phyloP scores from a whole-genome alignment of 1,139 yeast species.

The Maudiozyma humilis region DNA sequence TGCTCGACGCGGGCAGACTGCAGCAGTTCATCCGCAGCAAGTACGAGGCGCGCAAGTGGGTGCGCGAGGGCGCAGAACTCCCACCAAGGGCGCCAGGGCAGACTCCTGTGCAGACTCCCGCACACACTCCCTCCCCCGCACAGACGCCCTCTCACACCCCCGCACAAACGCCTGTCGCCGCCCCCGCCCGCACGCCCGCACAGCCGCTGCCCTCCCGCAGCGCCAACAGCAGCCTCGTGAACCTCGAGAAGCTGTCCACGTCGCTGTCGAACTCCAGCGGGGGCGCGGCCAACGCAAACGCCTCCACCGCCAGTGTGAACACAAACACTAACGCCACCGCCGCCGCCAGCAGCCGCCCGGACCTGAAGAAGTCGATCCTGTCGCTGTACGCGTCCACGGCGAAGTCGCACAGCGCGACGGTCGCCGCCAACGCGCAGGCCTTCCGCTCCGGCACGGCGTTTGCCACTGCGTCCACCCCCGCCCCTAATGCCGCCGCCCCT shows the following conservation, averaged over 20 bases:
- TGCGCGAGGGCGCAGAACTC: conserved; percentile 22
- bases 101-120: not conserved
- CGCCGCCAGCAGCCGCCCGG: conserved; percentile 41
- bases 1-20: conserved; percentile 57
- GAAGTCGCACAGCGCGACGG: conserved; percentile 31
- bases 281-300: not conserved
- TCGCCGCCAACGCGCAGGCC: conserved; percentile 1
- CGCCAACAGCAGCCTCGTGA: conserved; percentile 3
- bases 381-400: conserved; percentile 69
- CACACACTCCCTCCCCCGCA: not conserved
- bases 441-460: not conserved
- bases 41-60: conserved; percentile 88
- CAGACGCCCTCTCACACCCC: not conserved
- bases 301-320: conserved; percentile 6
- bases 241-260: conserved; percentile 8
- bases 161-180: not conserved
- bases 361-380: conserved; percentile 80
- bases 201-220: not conserved
- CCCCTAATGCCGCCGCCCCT: not conserved
- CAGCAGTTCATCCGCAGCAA: conserved; percentile 86
- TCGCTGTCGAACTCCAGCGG: conserved; percentile 4
- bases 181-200: not conserved
- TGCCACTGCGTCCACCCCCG: not conserved
- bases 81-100: not conserved
- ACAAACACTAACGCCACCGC: conserved; percentile 2